Base-by-base conservation (phyloP, 331 rosid genomes). In the Malus hybrid region DNA sequence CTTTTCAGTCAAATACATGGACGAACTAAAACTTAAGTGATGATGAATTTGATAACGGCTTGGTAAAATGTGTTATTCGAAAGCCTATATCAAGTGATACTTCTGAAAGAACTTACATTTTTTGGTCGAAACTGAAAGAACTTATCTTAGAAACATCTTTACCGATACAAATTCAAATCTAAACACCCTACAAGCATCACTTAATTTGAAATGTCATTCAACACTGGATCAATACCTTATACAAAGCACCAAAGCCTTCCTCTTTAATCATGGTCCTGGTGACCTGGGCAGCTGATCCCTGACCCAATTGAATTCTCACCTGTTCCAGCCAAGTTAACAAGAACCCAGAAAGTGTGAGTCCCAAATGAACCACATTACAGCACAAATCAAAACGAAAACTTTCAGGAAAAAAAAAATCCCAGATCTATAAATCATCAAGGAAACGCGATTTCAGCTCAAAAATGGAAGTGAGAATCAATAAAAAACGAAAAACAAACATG, bases 291-390 rank as follows among this genome's bases (percentile, higher is more conserved):
- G 96, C 99, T 7, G 97, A 87, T 81, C 99, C 99, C 83, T 92
- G 99, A 68, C 99, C 99, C 83, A 94, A 76, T 84, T 94, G 99
- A 92, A 92, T 95, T 82, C 99, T 90, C 88, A 95, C 99, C 99
- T 95, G 72, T 61, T 78, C 68, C 67, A 77, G 75, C 48, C 69
- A 31, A 71, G 64, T 42, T 76, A 69, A 13, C 22, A 22, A 29
- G 75, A 54, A 66, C 62, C 61, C 66, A 3, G 4, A 34, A 65
- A 19, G 36, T 36, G 27, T 55, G 18, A 83, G 22, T 36, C 72
- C 19, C 63, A 65, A 65, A 69, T 29, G 4, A 61, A 65, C 77
- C 79, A 59, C 57, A 34, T 60, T 74, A 84, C n/a, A 27, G 60
- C 8, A 74, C 14, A 39, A 18, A 74, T 54, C 65, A 62, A 62